Conservation (phyloP, 768 basidiomycete genomes). For the Collybiopsis confluens region DNA sequence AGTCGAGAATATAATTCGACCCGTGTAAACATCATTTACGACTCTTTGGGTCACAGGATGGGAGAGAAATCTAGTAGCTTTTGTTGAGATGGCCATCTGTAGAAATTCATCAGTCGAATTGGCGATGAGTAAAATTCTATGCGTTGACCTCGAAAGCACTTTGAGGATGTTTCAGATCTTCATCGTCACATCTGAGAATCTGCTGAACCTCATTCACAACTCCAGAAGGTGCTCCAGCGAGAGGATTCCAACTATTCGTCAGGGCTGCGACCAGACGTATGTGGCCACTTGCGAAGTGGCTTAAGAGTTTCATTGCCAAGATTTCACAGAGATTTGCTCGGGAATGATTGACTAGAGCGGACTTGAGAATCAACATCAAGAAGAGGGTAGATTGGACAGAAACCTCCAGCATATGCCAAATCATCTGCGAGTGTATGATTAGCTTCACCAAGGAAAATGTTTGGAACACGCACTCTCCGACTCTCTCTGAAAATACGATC, state of each 20-base stretch:
- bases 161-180: conserved; percentile 64
- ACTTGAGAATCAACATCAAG: background rate
- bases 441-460: conserved; percentile 24
- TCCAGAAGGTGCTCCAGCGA: conserved; percentile 67
- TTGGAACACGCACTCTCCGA: background rate
- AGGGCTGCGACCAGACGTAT: conserved; percentile 77
- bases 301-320: conserved; percentile 82
- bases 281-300: conserved; percentile 66
- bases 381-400: conserved; percentile 26
- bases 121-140: conserved; percentile 2
- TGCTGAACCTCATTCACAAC: conserved; percentile 66
- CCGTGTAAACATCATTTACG: conserved; percentile 82
- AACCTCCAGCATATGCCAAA: conserved; percentile 72
- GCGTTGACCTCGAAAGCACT: conserved; percentile 82
- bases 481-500: conserved; percentile 69
- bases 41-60: conserved; percentile 83
- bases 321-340: conserved; percentile 84
- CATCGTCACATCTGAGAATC: conserved; percentile 51
- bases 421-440: conserved; percentile 41
- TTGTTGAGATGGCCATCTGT: conserved; percentile 81
- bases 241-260: conserved; percentile 80
- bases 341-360: conserved; percentile 19
- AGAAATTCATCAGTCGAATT: background rate
- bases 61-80: conserved; percentile 79
- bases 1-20: conserved; percentile 66